phyloP scores from a whole-genome alignment of 2,329 filamentous ascomycete genomes.

The Talaromyces sp. region DNA sequence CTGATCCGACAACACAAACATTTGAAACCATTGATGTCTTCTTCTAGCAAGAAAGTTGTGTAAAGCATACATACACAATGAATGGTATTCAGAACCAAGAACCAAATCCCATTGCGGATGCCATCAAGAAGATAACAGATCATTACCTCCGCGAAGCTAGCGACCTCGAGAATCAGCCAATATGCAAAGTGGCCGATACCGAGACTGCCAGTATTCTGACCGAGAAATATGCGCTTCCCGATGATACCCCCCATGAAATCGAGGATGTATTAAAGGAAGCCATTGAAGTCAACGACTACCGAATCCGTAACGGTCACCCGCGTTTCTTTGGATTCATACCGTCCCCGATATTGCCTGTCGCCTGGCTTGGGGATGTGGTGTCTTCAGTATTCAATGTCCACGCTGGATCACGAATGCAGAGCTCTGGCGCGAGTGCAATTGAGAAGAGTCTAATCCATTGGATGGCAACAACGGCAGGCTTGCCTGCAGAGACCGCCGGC shows the following conservation, averaged over 20 bases:
- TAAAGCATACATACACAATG: neutral
- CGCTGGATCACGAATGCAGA: neutral
- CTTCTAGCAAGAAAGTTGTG: neutral
- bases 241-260: neutral
- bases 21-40: neutral
- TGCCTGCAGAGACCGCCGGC: conserved; percentile 13
- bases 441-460: conserved; percentile 14
- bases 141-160: neutral
- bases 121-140: neutral
- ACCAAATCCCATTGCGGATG: neutral
- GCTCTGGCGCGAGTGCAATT: conserved; percentile 13
- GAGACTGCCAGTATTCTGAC: neutral
- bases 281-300: neutral
- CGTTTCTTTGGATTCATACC: conserved; percentile 13
- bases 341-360: conserved; percentile 4
- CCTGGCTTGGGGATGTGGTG: conserved; percentile 9
- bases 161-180: neutral
- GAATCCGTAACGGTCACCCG: conserved; percentile 14
- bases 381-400: conserved; percentile 5
- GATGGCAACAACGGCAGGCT: conserved; percentile 12
- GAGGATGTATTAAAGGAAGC: neutral
- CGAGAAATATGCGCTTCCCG: neutral
- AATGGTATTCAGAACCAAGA: neutral
- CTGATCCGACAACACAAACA: neutral
- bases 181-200: neutral